phyloP scores from a whole-genome alignment of 257 asterid species.

The Przewalskia tangutica region DNA sequence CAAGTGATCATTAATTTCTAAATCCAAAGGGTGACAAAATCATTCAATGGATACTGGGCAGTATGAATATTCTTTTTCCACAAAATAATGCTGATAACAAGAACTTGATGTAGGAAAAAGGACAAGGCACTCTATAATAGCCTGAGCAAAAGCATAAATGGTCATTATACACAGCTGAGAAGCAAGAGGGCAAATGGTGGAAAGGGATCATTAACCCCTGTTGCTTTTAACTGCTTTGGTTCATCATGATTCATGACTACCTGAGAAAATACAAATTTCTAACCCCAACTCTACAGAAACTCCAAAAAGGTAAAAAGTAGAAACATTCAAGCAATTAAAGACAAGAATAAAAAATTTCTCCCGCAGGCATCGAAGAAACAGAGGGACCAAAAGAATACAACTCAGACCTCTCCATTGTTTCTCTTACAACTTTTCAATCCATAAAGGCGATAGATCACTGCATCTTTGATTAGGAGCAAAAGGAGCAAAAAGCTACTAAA shows the following conservation, averaged over 20 bases:
- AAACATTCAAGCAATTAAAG: constrained; percentile 42
- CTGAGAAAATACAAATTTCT: constrained; percentile 42
- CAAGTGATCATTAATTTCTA: not conserved
- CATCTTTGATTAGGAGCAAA: constrained; percentile 10
- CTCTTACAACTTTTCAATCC: constrained; percentile 6
- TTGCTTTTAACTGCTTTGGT: constrained; percentile 29
- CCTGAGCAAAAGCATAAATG: constrained; percentile 24
- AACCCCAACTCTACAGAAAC: constrained; percentile 44
- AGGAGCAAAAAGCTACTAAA: constrained; percentile 1
- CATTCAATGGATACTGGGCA: not conserved
- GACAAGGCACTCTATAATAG: constrained; percentile 8
- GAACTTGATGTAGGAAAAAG: not conserved
- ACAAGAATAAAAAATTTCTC: constrained; percentile 55
- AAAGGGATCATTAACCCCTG: constrained; percentile 12
- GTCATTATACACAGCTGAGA: constrained; percentile 40
- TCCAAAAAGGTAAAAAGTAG: constrained; percentile 19
- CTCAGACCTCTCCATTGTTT: constrained; percentile 15
- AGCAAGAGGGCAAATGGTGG: constrained; percentile 15
- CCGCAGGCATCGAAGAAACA: constrained; percentile 30
- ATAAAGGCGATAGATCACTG: constrained; percentile 7
- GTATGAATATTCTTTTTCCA: not conserved
- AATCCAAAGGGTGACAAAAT: not conserved
- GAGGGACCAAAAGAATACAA: constrained; percentile 30
- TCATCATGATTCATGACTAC: constrained; percentile 27
- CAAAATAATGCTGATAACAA: not conserved